Conservation (phyloP, 306 rosid genomes). For the Quercus cerris region DNA sequence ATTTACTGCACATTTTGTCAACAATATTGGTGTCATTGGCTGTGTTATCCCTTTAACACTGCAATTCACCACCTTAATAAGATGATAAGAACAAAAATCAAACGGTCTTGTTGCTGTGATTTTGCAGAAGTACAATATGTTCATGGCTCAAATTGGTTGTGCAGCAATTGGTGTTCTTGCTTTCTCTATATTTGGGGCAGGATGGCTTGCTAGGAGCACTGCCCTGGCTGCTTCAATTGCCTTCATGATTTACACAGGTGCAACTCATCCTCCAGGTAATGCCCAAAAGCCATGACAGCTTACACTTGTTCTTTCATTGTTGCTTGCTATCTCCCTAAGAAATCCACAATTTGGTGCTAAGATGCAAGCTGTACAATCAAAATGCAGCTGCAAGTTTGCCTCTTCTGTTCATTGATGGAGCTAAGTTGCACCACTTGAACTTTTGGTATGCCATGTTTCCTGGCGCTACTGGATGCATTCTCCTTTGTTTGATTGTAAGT, state of each 20-base stretch:
- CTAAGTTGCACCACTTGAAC: conserved; percentile 67
- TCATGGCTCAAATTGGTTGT: conserved; percentile 90
- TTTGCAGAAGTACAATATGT: conserved; percentile 80
- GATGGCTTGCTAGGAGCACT: conserved; percentile 78
- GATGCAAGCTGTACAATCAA: background rate
- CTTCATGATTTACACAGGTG: conserved; percentile 73
- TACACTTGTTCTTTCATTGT: background rate
- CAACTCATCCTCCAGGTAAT: conserved; percentile 84
- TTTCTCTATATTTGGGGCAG: conserved; percentile 69
- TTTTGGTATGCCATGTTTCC: conserved; percentile 85
- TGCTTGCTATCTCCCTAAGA: background rate
- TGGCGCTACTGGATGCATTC: conserved; percentile 69
- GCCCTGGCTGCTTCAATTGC: conserved; percentile 77
- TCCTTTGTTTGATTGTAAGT: conserved; percentile 77
- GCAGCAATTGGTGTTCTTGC: conserved; percentile 86
- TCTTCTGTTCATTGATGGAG: conserved; percentile 83
- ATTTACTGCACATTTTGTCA: background rate
- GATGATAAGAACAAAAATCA: background rate
- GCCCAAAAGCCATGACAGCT: background rate
- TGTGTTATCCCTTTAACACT: background rate
- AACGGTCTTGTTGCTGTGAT: background rate
- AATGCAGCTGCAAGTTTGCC: conserved; percentile 87
- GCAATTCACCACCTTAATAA: background rate
- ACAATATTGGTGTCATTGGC: background rate
- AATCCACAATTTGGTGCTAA: background rate